Evolutionary conservation across 148 eudicot species (phyloP).

Genomic region (Vaccinium vitisidaea): DNA sequence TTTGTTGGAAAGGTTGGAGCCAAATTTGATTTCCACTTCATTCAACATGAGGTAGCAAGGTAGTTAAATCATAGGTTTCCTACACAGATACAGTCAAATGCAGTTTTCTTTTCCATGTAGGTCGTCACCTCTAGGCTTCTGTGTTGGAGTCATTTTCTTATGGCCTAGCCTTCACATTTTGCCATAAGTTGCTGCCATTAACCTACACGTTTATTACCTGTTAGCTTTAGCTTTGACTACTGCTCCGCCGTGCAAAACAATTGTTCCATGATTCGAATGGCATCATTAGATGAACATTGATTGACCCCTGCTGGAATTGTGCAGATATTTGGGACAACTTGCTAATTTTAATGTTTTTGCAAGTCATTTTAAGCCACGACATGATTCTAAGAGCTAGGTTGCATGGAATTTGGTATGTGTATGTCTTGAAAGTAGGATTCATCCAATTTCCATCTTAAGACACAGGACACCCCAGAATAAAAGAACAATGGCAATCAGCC

Average conservation of each 20-base stretch:
- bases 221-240: not conserved
- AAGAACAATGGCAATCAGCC: not conserved
- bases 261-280: not conserved
- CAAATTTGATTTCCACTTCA: not conserved
- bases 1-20: not conserved
- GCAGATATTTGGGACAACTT: not conserved
- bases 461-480: not conserved
- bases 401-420: not conserved
- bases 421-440: not conserved
- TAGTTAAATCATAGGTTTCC: not conserved
- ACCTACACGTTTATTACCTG: not conserved
- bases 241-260: not conserved
- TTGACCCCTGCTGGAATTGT: not conserved
- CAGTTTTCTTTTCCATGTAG: not conserved
- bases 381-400: not conserved
- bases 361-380: not conserved
- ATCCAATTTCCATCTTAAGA: not conserved
- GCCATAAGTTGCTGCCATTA: not conserved
- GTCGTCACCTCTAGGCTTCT: not conserved
- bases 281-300: not conserved
- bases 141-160: not conserved
- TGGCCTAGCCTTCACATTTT: not conserved
- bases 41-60: not conserved
- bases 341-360: no score
- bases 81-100: not conserved